Percentiles rank a stretch among this genome's conserved stretches.
phyloP scores from a whole-genome alignment of 441 rosid species.

The Erysimum cheiri region DNA sequence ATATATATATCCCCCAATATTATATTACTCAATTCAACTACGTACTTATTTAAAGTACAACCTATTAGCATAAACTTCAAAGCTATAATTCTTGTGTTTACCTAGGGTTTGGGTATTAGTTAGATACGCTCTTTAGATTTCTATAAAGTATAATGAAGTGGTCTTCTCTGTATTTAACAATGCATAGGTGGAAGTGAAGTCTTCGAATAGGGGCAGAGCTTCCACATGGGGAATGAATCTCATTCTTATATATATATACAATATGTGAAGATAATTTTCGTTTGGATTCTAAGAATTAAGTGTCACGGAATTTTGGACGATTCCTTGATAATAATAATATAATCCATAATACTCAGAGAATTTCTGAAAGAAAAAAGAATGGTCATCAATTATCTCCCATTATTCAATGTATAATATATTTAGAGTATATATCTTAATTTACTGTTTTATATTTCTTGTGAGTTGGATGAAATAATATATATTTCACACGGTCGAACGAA shows the following conservation, averaged over 20 bases:
- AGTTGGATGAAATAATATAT: background rate
- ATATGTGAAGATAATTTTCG: constrained; percentile 32
- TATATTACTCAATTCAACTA: background rate
- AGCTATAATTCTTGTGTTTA: constrained; percentile 7
- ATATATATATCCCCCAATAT: background rate
- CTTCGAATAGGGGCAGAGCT: constrained; percentile 22
- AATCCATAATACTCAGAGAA: background rate
- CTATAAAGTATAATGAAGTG: background rate
- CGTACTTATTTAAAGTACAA: background rate
- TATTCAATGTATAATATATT: background rate
- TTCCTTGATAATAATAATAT: constrained; percentile 28
- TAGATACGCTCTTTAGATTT: constrained; percentile 12
- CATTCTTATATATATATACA: constrained; percentile 22
- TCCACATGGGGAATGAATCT: constrained; percentile 42
- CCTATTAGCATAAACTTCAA: constrained; percentile 5
- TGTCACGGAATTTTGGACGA: constrained; percentile 39
- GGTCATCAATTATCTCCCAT: background rate
- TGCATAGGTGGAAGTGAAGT: constrained; percentile 43
- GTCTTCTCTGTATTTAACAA: constrained; percentile 21
- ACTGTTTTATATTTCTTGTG: background rate
- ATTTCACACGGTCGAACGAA: background rate
- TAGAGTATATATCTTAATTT: background rate
- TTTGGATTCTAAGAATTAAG: constrained; percentile 27
- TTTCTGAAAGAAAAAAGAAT: background rate
- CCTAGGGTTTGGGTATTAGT: constrained; percentile 28